Evolutionary conservation across 169 alveolate genomes (phyloP), one percentile per base, ranked within the genome.

Genomic region (Cryptosporidium xiaoi): DNA sequence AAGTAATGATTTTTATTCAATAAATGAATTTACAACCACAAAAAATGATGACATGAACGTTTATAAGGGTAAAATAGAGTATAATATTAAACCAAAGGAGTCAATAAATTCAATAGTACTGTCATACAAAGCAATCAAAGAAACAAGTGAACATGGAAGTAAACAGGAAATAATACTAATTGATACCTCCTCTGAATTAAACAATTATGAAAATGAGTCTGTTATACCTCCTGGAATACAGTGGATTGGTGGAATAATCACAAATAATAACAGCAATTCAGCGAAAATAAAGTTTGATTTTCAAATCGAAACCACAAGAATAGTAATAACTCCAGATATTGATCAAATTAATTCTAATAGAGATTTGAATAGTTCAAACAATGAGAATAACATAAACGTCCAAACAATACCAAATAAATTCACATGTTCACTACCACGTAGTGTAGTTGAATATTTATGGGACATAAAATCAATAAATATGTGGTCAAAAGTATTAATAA

Each of bases 371-470:
- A 16, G 16, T 13, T 0, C 48, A 40, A 53, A 53, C 6, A 53
- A n/a, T 53, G 64, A 53, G 33, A 13, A 16, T 5, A 13, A 13
- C 29, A 3, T 53, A 53, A 53, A 53, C 18, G 8, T 24, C 18
- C 24, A 36, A 40, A 12, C 10, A 16, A 29, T 77, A 44, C 65
- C 71, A 34, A 34, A 6, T 27, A 60, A 60, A 24, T 62, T 60
- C n/a, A 20, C 71, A n/a, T n/a, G 71, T 46, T 77, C 87, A 40
- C 33, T 77, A 15, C 87, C 87, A 34, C 40, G 87, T 29, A 36
- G 77, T 77, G 77, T 77, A 1, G 24, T 77, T 29, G 87, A 77
- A 62, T 36, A 77, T 60, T 34, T 77, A n/a, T 77, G 87, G 69
- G 87, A 77, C 58, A 31, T 56, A 34, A 62, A 77, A 34, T 77